Percentiles rank a stretch among this genome's conserved stretches.
These are phyloP conservation scores for Austroboletus sp. DNA, from an alignment of 1,284 basidiomycete genomes.

Conservation along the genomic window DNA sequence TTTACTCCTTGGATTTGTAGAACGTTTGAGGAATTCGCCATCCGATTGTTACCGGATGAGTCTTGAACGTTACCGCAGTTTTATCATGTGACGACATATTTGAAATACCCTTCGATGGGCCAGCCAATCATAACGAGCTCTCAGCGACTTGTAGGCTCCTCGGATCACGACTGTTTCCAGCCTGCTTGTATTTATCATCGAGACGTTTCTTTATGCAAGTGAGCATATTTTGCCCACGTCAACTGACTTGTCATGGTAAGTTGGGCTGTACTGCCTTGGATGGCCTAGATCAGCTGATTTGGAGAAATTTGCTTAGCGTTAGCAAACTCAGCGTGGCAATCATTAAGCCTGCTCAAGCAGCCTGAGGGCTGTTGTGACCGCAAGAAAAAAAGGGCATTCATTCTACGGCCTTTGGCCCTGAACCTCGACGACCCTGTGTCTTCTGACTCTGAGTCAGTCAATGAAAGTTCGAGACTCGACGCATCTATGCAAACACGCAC, in stretches of 20 bases:
- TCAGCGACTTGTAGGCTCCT: no score
- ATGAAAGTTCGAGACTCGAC: conserved; percentile 23
- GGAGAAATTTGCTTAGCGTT: not conserved
- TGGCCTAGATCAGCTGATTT: no score
- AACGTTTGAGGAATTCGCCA: conserved; percentile 2
- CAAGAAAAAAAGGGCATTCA: not conserved
- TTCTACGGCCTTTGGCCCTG: conserved; percentile 1
- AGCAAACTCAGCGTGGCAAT: conserved; percentile 8
- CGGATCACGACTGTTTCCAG: no score
- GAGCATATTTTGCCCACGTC: no score
- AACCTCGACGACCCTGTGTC: not conserved
- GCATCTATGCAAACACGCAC: conserved; percentile 25
- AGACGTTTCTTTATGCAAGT: no score
- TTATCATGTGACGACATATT: not conserved
- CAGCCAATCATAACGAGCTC: no score
- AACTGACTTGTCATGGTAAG: no score
- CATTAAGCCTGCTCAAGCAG: conserved; percentile 15
- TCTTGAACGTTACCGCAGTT: not conserved
- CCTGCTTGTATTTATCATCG: no score
- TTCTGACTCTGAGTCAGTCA: conserved; percentile 5
- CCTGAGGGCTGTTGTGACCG: not conserved
- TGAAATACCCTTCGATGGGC: not conserved
- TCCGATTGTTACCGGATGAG: not conserved
- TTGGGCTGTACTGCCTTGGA: no score
- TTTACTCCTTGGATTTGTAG: conserved; percentile 17